Conservation (phyloP, 305 asterid species). For the Solanum hybrid region DNA sequence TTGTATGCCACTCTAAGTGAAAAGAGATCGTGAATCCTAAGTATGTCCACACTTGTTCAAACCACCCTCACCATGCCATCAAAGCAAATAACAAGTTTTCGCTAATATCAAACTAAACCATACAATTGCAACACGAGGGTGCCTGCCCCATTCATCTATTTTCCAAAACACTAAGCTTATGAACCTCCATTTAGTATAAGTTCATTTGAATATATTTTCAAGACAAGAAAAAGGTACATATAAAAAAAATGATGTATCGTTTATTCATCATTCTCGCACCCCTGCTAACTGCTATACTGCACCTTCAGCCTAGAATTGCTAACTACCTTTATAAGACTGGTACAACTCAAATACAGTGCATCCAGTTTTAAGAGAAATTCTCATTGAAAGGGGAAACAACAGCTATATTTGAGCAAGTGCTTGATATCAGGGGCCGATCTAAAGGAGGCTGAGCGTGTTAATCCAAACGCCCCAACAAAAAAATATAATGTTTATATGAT, state of each 20-base stretch:
- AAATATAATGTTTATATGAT: too few species aligned
- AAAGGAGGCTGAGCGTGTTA: not conserved
- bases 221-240: not conserved
- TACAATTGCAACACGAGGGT: not conserved
- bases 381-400: not conserved
- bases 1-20: not conserved
- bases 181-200: not conserved
- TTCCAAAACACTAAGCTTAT: not conserved
- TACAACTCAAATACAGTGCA: not conserved
- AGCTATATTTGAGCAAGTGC: not conserved
- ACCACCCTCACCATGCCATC: not conserved
- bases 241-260: not conserved
- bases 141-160: not conserved
- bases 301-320: not conserved
- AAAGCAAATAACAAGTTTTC: not conserved
- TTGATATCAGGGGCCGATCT: not conserved
- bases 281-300: not conserved
- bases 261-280: not conserved
- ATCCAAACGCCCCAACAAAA: not conserved
- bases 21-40: not conserved
- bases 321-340: not conserved
- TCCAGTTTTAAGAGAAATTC: not conserved
- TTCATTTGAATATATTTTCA: not conserved
- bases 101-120: not conserved
- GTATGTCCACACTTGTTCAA: not conserved